Percentiles rank a stretch among this genome's conserved stretches.
phyloP scores from a whole-genome alignment of 1,139 yeast genomes.

The Geotrichum histeridarum region DNA sequence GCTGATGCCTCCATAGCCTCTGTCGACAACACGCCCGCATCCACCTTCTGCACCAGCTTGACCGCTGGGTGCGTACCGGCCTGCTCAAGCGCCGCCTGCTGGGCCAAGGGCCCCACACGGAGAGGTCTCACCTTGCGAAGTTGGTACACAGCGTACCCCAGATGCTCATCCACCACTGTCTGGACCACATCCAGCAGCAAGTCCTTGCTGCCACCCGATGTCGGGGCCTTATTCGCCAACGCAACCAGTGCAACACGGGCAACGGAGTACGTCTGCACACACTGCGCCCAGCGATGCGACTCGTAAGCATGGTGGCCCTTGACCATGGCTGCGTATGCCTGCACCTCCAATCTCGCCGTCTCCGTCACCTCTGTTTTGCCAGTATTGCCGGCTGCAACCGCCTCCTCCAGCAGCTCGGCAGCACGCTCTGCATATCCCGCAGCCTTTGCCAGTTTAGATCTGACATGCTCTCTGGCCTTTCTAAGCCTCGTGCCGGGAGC shows the following conservation, averaged over 20 bases:
- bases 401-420: not conserved
- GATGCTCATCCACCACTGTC: constrained; percentile 62
- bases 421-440: constrained; percentile 41
- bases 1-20: constrained; percentile 13
- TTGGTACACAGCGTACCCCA: constrained; percentile 54
- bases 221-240: constrained; percentile 14
- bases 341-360: constrained; percentile 45
- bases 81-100: constrained; percentile 22
- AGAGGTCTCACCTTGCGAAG: constrained; percentile 28
- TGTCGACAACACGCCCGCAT: constrained; percentile 26
- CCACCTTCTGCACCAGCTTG: constrained; percentile 21
- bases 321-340: constrained; percentile 54
- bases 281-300: constrained; percentile 54
- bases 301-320: constrained; percentile 57
- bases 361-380: not conserved
- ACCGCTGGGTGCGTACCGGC: constrained; percentile 20
- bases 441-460: constrained; percentile 67
- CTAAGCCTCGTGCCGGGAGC: constrained; percentile 23
- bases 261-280: constrained; percentile 51
- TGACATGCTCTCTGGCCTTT: constrained; percentile 45
- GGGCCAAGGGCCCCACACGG: constrained; percentile 34
- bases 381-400: not conserved
- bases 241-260: constrained; percentile 55
- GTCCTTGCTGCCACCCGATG: constrained; percentile 34
- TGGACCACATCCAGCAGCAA: constrained; percentile 55